Conservation (phyloP, 345 rosid species). For the Dipteronia dyeriana region DNA sequence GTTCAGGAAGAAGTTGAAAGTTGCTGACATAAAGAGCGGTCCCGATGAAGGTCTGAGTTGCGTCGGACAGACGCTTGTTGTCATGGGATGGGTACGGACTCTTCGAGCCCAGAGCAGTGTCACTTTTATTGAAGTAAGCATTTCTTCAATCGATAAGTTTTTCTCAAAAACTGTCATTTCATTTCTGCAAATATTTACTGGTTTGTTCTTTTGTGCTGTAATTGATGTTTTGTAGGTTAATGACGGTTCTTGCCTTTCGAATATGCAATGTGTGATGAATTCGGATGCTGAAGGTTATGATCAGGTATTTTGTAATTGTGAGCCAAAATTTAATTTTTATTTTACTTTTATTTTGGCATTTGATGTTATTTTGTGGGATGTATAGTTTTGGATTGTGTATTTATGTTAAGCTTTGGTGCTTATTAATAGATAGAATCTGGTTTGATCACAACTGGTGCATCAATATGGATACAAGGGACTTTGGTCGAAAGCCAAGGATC, state of each 20-base stretch:
- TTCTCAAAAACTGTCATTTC: not conserved
- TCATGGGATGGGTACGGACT: conserved; percentile 92
- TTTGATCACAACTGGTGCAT: conserved; percentile 76
- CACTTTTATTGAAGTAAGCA: conserved; percentile 79
- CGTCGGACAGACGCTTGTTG: conserved; percentile 61
- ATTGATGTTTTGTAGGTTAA: conserved; percentile 52
- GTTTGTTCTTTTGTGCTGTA: not conserved
- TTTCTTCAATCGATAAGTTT: not conserved
- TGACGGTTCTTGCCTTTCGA: conserved; percentile 93
- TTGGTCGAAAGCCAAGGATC: conserved; percentile 87
- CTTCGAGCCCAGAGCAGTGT: conserved; percentile 86
- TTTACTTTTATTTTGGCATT: not conserved
- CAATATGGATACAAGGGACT: conserved; percentile 79
- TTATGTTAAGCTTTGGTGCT: conserved; percentile 28
- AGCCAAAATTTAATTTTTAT: not conserved
- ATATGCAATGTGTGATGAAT: conserved; percentile 92
- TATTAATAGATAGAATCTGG: conserved; percentile 77
- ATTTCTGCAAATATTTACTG: not conserved
- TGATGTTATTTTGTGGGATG: not conserved
- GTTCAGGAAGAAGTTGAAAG: conserved; percentile 70
- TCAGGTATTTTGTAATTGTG: conserved; percentile 52
- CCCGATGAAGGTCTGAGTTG: conserved; percentile 59
- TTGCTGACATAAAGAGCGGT: conserved; percentile 81
- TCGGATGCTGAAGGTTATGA: conserved; percentile 84
- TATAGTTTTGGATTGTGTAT: conserved; percentile 10